These are phyloP conservation scores for Adansonia madagascariensis DNA, from an alignment of 441 rosid species.

Conservation along the genomic window DNA sequence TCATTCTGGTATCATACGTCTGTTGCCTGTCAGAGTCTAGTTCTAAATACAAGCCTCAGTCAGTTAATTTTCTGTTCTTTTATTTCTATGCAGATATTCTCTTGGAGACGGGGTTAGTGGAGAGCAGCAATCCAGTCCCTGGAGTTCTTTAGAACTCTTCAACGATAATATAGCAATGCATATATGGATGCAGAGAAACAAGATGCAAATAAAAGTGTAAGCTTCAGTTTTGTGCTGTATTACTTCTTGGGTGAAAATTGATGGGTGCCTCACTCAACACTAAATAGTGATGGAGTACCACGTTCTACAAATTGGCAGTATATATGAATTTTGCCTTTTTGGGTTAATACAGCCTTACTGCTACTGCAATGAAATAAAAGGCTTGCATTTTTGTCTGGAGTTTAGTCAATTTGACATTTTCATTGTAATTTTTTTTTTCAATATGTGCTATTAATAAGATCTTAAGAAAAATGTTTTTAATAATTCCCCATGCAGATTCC, in stretches of 20 bases:
- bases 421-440: neutral
- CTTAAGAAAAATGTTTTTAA: conserved; percentile 23
- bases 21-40: neutral
- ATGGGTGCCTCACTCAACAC: neutral
- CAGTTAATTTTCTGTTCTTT: conserved; percentile 9
- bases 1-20: neutral
- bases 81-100: conserved; percentile 67
- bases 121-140: conserved; percentile 99
- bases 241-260: conserved; percentile 8
- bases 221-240: conserved; percentile 31
- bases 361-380: neutral
- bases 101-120: conserved; percentile 98
- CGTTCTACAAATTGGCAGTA: neutral
- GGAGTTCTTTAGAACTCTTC: conserved; percentile 97
- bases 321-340: neutral
- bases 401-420: neutral
- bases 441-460: conserved; percentile 18
- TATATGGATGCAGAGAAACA: conserved; percentile 98
- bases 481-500: conserved; percentile 60
- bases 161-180: conserved; percentile 93
- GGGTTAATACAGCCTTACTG: neutral
- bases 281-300: neutral
- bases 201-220: conserved; percentile 94
- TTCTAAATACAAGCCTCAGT: neutral
- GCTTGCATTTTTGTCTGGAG: neutral